Percentiles rank a stretch among this genome's conserved stretches.
Evolutionary conservation across 768 basidiomycete genomes (phyloP).

Genomic region (Trametes villosa): DNA sequence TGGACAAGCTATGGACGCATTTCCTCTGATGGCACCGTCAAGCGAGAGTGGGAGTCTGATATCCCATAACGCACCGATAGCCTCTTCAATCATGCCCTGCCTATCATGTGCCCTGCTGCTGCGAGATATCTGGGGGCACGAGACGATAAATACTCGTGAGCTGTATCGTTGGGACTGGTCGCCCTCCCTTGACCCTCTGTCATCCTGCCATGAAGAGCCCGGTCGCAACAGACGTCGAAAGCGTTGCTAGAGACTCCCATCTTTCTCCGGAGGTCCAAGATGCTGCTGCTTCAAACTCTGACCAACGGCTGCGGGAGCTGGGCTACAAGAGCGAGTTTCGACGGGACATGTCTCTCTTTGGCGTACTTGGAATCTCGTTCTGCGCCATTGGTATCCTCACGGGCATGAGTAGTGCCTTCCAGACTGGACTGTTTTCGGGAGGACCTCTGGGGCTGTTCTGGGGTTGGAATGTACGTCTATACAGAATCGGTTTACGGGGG

Average conservation of each 20-base stretch:
- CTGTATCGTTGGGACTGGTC: neutral
- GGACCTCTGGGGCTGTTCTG: slow-evolving; percentile 63
- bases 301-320: slow-evolving; percentile 52
- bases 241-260: slow-evolving; percentile 7
- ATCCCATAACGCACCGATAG: too few relatives aligned
- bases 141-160: neutral
- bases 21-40: too few relatives aligned
- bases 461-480: slow-evolving; percentile 58
- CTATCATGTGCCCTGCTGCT: slow-evolving; percentile 5
- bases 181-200: neutral
- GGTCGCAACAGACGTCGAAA: slow-evolving; percentile 9
- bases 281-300: slow-evolving; percentile 22
- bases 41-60: too few relatives aligned
- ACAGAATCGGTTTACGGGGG: neutral
- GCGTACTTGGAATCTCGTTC: slow-evolving; percentile 63
- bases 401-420: slow-evolving; percentile 63
- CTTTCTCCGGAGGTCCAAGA: neutral
- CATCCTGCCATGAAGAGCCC: slow-evolving; percentile 9
- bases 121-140: neutral
- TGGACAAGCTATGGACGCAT: too few relatives aligned
- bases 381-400: slow-evolving; percentile 64
- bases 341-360: slow-evolving; percentile 63
- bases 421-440: slow-evolving; percentile 61
- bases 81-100: neutral
- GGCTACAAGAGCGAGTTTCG: slow-evolving; percentile 60